These are phyloP conservation scores for Pestalotiopsis sp. DNA, from an alignment of 2,329 filamentous ascomycete species.

Conservation along the genomic window DNA sequence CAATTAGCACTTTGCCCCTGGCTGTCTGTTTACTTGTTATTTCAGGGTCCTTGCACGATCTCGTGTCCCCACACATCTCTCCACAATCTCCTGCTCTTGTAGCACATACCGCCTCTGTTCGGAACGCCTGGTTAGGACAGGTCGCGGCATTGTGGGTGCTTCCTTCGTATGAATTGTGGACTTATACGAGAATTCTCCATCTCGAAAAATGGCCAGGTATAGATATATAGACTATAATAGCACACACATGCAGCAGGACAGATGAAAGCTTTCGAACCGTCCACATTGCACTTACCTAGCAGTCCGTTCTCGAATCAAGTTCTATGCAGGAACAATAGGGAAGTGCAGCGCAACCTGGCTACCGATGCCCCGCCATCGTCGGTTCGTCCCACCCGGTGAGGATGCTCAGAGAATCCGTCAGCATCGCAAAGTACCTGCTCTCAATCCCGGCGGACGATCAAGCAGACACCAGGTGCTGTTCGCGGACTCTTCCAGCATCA, in stretches of 20 bases:
- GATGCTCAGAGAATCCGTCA: background rate
- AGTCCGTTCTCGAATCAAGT: background rate
- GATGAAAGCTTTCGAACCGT: background rate
- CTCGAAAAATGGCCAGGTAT: background rate
- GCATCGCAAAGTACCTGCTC: background rate
- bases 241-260: background rate
- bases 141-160: background rate
- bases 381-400: background rate
- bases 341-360: background rate
- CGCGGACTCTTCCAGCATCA: background rate
- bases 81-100: background rate
- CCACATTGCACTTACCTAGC: background rate
- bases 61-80: slow-evolving; percentile 3
- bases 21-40: background rate
- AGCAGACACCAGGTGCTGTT: background rate
- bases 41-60: slow-evolving; percentile 6
- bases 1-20: background rate
- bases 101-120: background rate
- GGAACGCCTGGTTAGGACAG: background rate
- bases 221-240: background rate
- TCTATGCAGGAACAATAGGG: background rate
- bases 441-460: background rate
- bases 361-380: background rate
- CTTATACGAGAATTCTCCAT: background rate
- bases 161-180: background rate